A percentile compares a stretch with the other conserved stretches of the same genome.
phyloP scores from a whole-genome alignment of 176 grass and related monocot species.

The Poa annua region DNA sequence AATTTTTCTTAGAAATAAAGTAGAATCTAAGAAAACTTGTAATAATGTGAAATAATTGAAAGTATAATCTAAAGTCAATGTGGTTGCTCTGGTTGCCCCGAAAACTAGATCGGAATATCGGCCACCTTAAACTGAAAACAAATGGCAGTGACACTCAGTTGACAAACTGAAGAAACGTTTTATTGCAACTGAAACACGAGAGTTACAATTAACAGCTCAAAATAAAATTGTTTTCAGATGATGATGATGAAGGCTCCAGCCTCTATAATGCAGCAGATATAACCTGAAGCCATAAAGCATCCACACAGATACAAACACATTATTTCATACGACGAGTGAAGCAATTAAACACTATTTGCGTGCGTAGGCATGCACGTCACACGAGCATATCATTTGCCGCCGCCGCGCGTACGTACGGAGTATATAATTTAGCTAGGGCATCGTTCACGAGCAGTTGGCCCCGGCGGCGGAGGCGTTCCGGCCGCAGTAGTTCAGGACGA shows the following conservation, averaged over 20 bases:
- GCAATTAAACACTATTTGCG: not conserved
- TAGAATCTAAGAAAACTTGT: too few relatives aligned
- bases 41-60: too few relatives aligned
- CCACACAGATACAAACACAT: not conserved
- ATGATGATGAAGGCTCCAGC: not conserved
- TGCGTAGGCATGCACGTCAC: not conserved
- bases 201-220: not conserved
- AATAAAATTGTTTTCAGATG: too few relatives aligned
- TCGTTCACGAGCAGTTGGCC: constrained; percentile 39
- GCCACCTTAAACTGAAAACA: too few relatives aligned
- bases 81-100: too few relatives aligned
- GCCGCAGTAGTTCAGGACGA: constrained; percentile 68
- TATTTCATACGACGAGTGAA: not conserved
- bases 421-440: not conserved
- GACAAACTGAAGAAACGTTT: not conserved
- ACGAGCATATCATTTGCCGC: not conserved
- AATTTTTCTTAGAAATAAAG: too few relatives aligned
- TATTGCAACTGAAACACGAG: not conserved
- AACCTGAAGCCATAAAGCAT: not conserved
- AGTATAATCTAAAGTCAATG: too few relatives aligned
- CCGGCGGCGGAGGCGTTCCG: constrained; percentile 41
- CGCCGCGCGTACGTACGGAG: not conserved
- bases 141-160: not conserved
- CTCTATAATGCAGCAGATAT: not conserved
- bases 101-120: too few relatives aligned